These are phyloP conservation scores for Simplicillium sp. DNA, from an alignment of 2,329 filamentous ascomycete species.

Conservation along the genomic window DNA sequence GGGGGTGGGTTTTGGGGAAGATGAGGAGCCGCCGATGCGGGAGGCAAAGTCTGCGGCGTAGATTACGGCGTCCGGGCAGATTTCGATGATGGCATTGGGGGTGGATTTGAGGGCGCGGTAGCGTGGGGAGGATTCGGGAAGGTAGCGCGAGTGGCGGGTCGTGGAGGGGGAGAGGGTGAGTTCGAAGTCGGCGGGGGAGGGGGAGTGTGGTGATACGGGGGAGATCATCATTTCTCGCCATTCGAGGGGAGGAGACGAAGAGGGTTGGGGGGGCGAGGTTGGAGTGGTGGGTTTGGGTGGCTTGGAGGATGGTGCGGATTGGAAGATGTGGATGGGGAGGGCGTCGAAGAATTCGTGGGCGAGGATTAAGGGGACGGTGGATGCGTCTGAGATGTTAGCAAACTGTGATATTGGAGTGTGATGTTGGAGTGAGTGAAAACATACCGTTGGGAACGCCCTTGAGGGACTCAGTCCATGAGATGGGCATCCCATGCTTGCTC, in stretches of 20 bases:
- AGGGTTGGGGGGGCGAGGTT: conserved; percentile 28
- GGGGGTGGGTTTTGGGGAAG: conserved; percentile 47
- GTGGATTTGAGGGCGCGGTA: conserved; percentile 65
- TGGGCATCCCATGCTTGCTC: conserved; percentile 69
- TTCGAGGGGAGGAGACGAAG: conserved; percentile 39
- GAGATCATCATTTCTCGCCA: conserved; percentile 81
- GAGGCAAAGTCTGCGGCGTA: conserved; percentile 74
- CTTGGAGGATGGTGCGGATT: conserved; percentile 47
- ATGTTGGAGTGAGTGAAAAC: conserved; percentile 9
- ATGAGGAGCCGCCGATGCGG: conserved; percentile 64
- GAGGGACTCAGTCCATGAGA: conserved; percentile 86
- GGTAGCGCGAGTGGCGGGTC: conserved; percentile 75
- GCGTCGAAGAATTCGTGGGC: conserved; percentile 99
- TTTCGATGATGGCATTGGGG: conserved; percentile 68
- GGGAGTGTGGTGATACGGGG: conserved; percentile 40
- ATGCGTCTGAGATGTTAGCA: conserved; percentile 34
- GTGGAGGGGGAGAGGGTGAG: conserved; percentile 65
- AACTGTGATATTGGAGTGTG: background rate
- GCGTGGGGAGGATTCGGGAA: conserved; percentile 72
- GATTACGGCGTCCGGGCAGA: conserved; percentile 78
- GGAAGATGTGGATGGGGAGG: conserved; percentile 90
- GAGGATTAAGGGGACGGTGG: conserved; percentile 81
- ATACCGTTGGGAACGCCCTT: conserved; percentile 66
- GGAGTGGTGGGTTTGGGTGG: conserved; percentile 20
- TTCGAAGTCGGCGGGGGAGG: conserved; percentile 68